A percentile compares a stretch with the other conserved stretches of the same genome.
Conservation (phyloP, 768 basidiomycete genomes). For the Xerocomus potaroensis region DNA sequence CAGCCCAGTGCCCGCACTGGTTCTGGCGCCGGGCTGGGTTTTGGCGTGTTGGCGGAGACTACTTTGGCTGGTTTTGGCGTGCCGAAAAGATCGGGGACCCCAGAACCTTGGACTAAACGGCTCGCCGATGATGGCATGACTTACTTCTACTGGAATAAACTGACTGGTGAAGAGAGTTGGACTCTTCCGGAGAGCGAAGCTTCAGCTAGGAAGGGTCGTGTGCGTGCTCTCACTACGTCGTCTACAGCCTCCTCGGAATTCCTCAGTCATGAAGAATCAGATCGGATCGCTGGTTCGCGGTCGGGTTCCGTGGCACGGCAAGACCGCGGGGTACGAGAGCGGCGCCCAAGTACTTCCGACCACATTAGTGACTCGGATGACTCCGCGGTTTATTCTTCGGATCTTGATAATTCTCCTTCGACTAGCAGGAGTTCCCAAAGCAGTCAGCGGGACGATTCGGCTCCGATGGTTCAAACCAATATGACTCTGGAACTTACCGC, state of each 20-base stretch:
- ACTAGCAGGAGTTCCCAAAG: constrained; percentile 31
- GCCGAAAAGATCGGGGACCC: constrained; percentile 53
- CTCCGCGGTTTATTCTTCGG: constrained; percentile 49
- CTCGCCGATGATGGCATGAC: constrained; percentile 80
- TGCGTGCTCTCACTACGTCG: constrained; percentile 31
- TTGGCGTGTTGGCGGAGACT: constrained; percentile 35
- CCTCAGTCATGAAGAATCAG: constrained; percentile 21
- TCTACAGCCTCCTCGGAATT: constrained; percentile 32
- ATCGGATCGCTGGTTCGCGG: constrained; percentile 25
- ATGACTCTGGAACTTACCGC: constrained; percentile 49
- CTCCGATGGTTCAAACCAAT: constrained; percentile 15
- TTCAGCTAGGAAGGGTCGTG: constrained; percentile 27
- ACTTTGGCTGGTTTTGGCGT: constrained; percentile 56
- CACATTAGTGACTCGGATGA: constrained; percentile 75
- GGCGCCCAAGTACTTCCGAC: constrained; percentile 32
- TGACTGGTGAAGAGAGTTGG: constrained; percentile 67
- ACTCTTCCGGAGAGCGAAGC: constrained; percentile 49
- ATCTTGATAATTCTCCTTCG: constrained; percentile 28
- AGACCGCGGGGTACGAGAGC: constrained; percentile 22
- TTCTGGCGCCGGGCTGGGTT: constrained; percentile 48
- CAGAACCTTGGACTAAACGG: constrained; percentile 80
- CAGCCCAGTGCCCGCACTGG: constrained; percentile 55
- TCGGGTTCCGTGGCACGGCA: constrained; percentile 35
- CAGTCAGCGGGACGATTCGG: constrained; percentile 19
- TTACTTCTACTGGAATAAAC: constrained; percentile 74